Evolutionary conservation across 305 asterid species (phyloP), one percentile per base, ranked within the genome.

Genomic region (Rubia tinctorum): DNA sequence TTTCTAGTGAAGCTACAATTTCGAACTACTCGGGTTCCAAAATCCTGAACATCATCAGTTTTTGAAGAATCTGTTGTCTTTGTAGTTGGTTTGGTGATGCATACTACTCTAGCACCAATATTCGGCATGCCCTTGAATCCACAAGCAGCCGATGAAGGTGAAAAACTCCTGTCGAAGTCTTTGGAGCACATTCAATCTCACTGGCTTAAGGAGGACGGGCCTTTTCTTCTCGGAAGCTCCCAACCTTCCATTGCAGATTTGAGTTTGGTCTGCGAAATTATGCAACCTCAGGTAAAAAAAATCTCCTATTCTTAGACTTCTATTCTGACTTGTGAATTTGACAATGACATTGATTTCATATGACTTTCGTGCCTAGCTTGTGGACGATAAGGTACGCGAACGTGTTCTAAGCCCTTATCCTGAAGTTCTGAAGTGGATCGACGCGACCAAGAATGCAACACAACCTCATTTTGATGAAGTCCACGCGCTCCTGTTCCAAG

Each of bases 161-260:
- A 90, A 80, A 87, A 90, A 71, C 27, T 89, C 65, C 91, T 95
- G 55, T 78, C 83, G 17, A 81, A 84, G 47, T 90, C 98, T 81
- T 91, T 95, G 75, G 74, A 67, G 18, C 83, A 68, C 68, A 82
- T 90, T 0, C 96, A 87, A 80, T 82, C 97, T 43, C 68, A 89
- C 37, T 95, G 98, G 99, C 99, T 95, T 74, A 87, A 83, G 64
- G 93, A 84, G 75, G 82, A 79, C 0, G 95, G 95, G 7, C 89
- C 83, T 4, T 95, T 92, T 82, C 80, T 92, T 82, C 83, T 90
- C 25, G 98, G 96, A 59, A 88, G 90, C 80, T 74, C 69, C 49
- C 92, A 88, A 70, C 98, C 97, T 76, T 95, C 98, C 68, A 87
- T 95, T 40, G 98, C 97, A 7, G 99, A 92, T 81, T 88, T 95